Evolutionary conservation across 2,329 filamentous ascomycete genomes (phyloP).

Genomic region (Aspergillus fructus): DNA sequence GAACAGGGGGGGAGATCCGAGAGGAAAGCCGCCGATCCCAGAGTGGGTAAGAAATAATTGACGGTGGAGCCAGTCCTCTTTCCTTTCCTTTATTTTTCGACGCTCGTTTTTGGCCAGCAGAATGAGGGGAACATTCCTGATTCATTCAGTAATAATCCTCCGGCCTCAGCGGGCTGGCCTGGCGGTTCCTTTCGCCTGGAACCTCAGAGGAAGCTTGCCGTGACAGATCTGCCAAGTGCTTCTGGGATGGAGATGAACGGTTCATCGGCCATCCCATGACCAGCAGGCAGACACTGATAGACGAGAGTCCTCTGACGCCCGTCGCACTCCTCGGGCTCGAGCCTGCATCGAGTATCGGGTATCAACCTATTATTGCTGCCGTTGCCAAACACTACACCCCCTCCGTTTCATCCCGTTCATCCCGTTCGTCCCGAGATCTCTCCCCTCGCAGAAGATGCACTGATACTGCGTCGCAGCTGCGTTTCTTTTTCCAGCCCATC

Average conservation of each 20-base stretch:
- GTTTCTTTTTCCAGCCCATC: neutral
- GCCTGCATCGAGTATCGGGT: too few relatives aligned
- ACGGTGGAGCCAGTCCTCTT: neutral
- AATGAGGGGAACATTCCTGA: neutral
- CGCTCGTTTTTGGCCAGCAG: neutral
- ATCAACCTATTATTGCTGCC: too few relatives aligned
- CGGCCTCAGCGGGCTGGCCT: neutral
- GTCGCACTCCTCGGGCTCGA: too few relatives aligned
- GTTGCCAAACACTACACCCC: neutral
- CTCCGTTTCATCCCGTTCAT: slow-evolving; percentile 2
- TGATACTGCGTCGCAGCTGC: neutral
- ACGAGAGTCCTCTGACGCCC: too few relatives aligned
- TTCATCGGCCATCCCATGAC: neutral
- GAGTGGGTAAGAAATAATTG: slow-evolving; percentile 8
- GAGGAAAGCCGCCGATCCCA: slow-evolving; percentile 23
- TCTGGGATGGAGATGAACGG: slow-evolving; percentile 1
- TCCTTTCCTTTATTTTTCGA: neutral
- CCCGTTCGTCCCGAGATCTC: neutral
- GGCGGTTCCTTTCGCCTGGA: slow-evolving; percentile 18
- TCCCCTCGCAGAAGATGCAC: neutral
- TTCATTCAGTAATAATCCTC: slow-evolving; percentile 1
- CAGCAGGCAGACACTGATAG: too few relatives aligned
- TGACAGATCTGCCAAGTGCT: slow-evolving; percentile 27
- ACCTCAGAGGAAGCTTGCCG: slow-evolving; percentile 7
- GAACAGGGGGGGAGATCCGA: slow-evolving; percentile 11